A percentile compares a stretch with the other conserved stretches of the same genome.
These are phyloP conservation scores for Lachancea waltii DNA, from an alignment of 805 yeast species.

Conservation along the genomic window DNA sequence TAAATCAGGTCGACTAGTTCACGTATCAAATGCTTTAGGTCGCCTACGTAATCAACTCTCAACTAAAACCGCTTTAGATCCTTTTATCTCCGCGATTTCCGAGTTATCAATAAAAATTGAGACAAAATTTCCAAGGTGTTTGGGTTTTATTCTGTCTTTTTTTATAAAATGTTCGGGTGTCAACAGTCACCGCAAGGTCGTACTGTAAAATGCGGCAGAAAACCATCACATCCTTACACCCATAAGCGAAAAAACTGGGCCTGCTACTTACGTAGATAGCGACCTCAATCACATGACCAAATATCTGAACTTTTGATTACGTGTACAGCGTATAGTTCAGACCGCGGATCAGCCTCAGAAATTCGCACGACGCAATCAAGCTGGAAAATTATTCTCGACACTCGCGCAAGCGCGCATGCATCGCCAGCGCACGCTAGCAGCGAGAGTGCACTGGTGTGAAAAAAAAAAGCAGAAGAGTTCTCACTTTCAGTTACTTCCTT, in stretches of 20 bases:
- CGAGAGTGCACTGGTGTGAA: too few species aligned
- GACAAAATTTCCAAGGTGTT: too few species aligned
- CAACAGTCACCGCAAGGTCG: slow-evolving; percentile 11
- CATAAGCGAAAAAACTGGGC: slow-evolving; percentile 21
- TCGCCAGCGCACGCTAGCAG: too few species aligned
- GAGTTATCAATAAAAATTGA: too few species aligned
- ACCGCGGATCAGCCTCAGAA: not conserved
- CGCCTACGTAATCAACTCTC: too few species aligned
- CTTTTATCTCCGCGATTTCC: too few species aligned
- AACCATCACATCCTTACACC: slow-evolving; percentile 18
- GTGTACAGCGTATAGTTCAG: not conserved
- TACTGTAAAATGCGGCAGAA: slow-evolving; percentile 17
- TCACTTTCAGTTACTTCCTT: too few species aligned
- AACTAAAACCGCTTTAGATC: too few species aligned
- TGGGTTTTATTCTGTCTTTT: too few species aligned
- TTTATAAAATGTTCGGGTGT: slow-evolving; percentile 10
- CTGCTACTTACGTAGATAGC: slow-evolving; percentile 12
- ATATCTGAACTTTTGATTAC: not conserved
- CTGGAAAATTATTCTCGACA: not conserved
- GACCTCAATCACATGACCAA: not conserved
- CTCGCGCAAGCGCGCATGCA: not conserved
- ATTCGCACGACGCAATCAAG: not conserved
- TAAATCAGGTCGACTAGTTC: too few species aligned
- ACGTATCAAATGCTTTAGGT: too few species aligned
- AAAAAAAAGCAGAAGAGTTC: too few species aligned